phyloP scores from a whole-genome alignment of 495 filamentous ascomycete species.

The Penicillium bialowiezense region DNA sequence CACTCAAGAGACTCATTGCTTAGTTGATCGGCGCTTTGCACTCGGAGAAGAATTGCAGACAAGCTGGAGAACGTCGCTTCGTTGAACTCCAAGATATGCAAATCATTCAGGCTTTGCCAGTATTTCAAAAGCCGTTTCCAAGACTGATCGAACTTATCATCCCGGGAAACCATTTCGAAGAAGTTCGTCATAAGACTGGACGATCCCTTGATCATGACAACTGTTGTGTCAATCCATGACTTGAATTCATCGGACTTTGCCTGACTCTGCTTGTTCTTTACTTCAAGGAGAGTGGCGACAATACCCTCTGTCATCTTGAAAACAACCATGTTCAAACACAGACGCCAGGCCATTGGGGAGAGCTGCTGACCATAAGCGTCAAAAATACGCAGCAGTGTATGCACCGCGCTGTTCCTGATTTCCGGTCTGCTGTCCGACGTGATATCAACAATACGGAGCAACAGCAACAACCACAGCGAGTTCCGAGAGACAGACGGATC shows the following conservation, averaged over 20 bases:
- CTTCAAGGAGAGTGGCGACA: constrained; percentile 21
- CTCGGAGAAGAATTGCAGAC: constrained; percentile 61
- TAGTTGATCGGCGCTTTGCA: constrained; percentile 42
- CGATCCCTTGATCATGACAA: constrained; percentile 68
- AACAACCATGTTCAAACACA: constrained; percentile 76
- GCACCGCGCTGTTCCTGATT: constrained; percentile 85
- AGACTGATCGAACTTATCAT: constrained; percentile 56
- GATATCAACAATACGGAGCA: constrained; percentile 74
- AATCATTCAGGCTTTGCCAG: constrained; percentile 57
- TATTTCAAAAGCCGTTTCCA: constrained; percentile 70
- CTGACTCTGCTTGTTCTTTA: constrained; percentile 21
- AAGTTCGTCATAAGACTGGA: constrained; percentile 67
- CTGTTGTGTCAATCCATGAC: constrained; percentile 75
- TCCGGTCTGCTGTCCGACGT: constrained; percentile 78
- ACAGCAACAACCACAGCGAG: constrained; percentile 79
- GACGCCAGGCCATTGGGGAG: constrained; percentile 73
- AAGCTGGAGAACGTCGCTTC: constrained; percentile 69
- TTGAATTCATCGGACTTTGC: constrained; percentile 31
- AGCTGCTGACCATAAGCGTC: constrained; percentile 85
- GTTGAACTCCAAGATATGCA: constrained; percentile 64
- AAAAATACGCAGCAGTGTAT: constrained; percentile 87
- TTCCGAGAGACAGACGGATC: constrained; percentile 41
- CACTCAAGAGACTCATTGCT: constrained; percentile 56
- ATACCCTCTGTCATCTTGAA: constrained; percentile 66
- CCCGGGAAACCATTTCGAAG: constrained; percentile 56